These are phyloP conservation scores for Aspergillus incahuasiensis DNA, from an alignment of 495 filamentous ascomycete genomes.

Conservation along the genomic window DNA sequence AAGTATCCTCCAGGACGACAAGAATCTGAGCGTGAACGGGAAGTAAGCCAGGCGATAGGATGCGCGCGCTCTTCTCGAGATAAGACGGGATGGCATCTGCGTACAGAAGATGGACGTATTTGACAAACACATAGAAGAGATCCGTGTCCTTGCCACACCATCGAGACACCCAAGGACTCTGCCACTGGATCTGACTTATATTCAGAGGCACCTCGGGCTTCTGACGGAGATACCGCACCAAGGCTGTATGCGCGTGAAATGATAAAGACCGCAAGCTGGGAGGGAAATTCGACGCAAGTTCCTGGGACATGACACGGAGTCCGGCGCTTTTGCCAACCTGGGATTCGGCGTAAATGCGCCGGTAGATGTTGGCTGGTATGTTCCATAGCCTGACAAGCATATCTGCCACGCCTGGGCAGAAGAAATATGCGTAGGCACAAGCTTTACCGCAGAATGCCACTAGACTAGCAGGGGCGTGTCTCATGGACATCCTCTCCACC, in stretches of 20 bases:
- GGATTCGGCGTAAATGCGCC: slow-evolving; percentile 65
- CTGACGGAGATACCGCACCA: slow-evolving; percentile 62
- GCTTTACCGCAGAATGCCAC: slow-evolving; percentile 94
- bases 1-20: slow-evolving; percentile 73
- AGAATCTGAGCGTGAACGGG: slow-evolving; percentile 84
- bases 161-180: slow-evolving; percentile 76
- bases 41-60: slow-evolving; percentile 72
- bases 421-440: slow-evolving; percentile 93
- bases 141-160: slow-evolving; percentile 92
- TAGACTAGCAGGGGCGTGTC: slow-evolving; percentile 84
- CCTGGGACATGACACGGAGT: slow-evolving; percentile 37
- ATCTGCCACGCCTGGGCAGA: slow-evolving; percentile 85
- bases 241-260: slow-evolving; percentile 61
- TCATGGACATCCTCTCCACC: slow-evolving; percentile 85
- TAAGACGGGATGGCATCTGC: slow-evolving; percentile 72
- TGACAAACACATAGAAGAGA: slow-evolving; percentile 89
- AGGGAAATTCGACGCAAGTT: slow-evolving; percentile 70
- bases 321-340: slow-evolving; percentile 41
- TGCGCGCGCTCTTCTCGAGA: slow-evolving; percentile 56
- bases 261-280: slow-evolving; percentile 62
- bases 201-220: slow-evolving; percentile 64
- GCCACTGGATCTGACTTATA: slow-evolving; percentile 72
- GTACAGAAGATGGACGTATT: slow-evolving; percentile 80
- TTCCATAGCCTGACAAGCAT: slow-evolving; percentile 82
- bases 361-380: slow-evolving; percentile 57